Percentiles rank a stretch among this genome's conserved stretches.
Conservation (phyloP, 2,329 filamentous ascomycete genomes). For the Epichloe aotearoae region DNA sequence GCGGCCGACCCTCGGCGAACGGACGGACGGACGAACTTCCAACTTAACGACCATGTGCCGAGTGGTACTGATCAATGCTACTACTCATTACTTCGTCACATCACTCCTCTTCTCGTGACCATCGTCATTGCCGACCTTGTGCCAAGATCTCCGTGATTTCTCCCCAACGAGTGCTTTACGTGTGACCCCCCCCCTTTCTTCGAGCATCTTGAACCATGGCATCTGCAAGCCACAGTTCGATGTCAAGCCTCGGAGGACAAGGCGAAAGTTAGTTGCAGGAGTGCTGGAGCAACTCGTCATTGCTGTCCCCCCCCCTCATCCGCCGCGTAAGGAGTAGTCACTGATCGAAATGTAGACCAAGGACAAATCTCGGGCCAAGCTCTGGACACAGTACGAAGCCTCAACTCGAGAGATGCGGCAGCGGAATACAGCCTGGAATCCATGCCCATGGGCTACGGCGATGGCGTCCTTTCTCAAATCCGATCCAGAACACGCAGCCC, state of each 20-base stretch:
- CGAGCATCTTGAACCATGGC: not conserved
- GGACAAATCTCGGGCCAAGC: constrained; percentile 13
- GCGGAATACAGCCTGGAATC: constrained; percentile 28
- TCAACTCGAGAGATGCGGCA: constrained; percentile 28
- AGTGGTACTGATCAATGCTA: not conserved
- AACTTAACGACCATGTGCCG: not conserved
- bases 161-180: not conserved
- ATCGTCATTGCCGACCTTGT: not conserved
- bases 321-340: not conserved
- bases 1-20: not conserved
- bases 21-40: not conserved
- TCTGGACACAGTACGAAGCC: constrained; percentile 12
- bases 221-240: not conserved
- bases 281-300: too few relatives aligned
- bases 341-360: constrained; percentile 8
- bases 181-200: not conserved
- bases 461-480: constrained; percentile 21
- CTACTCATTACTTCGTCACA: not conserved
- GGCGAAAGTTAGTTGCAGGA: not conserved
- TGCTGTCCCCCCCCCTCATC: not conserved
- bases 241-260: not conserved
- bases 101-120: not conserved
- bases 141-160: not conserved
- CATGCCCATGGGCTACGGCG: constrained; percentile 21
- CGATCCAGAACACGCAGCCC: constrained; percentile 21